phyloP scores from a whole-genome alignment of 2,329 filamentous ascomycete species.

The Magnaporthiopsis incrustans region DNA sequence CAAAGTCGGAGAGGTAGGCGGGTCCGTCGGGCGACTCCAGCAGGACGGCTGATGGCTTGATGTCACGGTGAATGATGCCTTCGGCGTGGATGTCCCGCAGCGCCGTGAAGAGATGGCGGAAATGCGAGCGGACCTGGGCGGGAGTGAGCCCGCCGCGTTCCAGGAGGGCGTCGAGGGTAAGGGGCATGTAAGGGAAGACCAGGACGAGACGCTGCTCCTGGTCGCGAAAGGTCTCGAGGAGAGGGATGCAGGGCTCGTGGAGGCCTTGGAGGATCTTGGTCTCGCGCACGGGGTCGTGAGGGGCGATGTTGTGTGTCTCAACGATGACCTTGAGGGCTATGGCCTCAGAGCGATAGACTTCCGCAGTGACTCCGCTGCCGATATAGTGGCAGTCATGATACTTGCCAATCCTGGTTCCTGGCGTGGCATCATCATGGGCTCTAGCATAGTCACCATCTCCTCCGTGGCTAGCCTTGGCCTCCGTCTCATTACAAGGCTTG shows the following conservation, averaged over 20 bases:
- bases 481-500: background rate
- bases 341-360: slow-evolving; percentile 62
- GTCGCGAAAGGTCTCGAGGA: slow-evolving; percentile 68
- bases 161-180: slow-evolving; percentile 64
- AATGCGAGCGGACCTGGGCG: slow-evolving; percentile 35
- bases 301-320: slow-evolving; percentile 62
- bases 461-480: background rate
- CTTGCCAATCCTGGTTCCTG: slow-evolving; percentile 41
- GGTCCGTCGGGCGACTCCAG: slow-evolving; percentile 60
- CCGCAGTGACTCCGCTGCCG: slow-evolving; percentile 68
- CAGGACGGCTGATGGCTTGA: slow-evolving; percentile 88
- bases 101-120: slow-evolving; percentile 59
- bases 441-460: background rate
- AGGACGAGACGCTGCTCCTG: slow-evolving; percentile 65
- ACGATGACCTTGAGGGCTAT: slow-evolving; percentile 78
- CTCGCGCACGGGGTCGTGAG: slow-evolving; percentile 78
- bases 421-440: slow-evolving; percentile 11
- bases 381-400: slow-evolving; percentile 47
- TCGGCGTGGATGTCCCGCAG: slow-evolving; percentile 63
- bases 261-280: slow-evolving; percentile 61
- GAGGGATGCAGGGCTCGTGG: slow-evolving; percentile 49
- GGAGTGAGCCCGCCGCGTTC: slow-evolving; percentile 21
- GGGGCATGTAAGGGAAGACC: slow-evolving; percentile 75
- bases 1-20: slow-evolving; percentile 82
- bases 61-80: slow-evolving; percentile 82